Evolutionary conservation across 352 stramenopile genomes (phyloP).

Genomic region (Phytophthora cryptogea): DNA sequence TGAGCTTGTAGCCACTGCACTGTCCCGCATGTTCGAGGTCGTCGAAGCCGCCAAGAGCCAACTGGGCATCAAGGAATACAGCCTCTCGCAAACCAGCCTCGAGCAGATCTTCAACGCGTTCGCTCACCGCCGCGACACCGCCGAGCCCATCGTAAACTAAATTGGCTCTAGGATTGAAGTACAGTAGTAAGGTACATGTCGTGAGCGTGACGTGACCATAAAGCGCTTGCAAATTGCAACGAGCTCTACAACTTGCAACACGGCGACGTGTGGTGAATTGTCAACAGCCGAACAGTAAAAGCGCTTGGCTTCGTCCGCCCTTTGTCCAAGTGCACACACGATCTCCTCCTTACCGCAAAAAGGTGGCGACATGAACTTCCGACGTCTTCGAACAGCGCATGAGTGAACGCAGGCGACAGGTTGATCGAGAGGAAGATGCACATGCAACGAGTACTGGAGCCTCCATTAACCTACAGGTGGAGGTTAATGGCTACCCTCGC

Average conservation of each 20-base stretch:
- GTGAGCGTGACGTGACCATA: background rate
- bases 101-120: slow-evolving; percentile 95
- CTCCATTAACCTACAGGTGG: background rate
- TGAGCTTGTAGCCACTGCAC: slow-evolving; percentile 16
- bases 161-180: too few relatives aligned
- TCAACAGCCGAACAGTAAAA: slow-evolving; percentile 21
- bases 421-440: background rate
- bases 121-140: slow-evolving; percentile 43
- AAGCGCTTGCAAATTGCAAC: slow-evolving; percentile 2
- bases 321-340: slow-evolving; percentile 16
- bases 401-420: background rate
- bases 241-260: too few relatives aligned
- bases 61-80: slow-evolving; percentile 84
- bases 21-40: slow-evolving; percentile 75
- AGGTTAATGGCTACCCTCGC: too few relatives aligned
- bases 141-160: background rate
- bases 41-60: slow-evolving; percentile 61
- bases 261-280: too few relatives aligned
- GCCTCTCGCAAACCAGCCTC: slow-evolving; percentile 86
- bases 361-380: slow-evolving; percentile 14
- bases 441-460: too few relatives aligned
- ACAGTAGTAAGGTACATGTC: too few relatives aligned
- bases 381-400: slow-evolving; percentile 5
- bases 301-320: slow-evolving; percentile 2
- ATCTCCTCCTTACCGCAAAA: slow-evolving; percentile 25